Base-by-base conservation (phyloP, 176 grass and related monocot species). In the Eragrostis nindensis region DNA sequence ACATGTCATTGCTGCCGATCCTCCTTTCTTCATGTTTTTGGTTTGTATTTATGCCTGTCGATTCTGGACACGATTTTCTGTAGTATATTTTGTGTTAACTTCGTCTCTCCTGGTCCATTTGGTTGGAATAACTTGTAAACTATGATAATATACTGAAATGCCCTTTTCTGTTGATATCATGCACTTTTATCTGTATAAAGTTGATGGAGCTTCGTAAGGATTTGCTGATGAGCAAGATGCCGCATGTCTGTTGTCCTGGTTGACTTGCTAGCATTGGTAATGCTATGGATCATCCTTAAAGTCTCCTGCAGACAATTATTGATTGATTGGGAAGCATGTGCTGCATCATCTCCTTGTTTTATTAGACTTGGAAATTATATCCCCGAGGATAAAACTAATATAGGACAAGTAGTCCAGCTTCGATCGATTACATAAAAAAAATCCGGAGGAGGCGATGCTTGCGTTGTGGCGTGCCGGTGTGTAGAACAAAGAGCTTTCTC, bases 251-350 rank as follows among this genome's bases (percentile, higher is more conserved):
- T 79, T 56, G 75, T 80, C 10, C 45, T 43, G 7, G 62, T 54
- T 88, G 55, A 65, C 82, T 89, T 56, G 6, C 0, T 80, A 68
- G 75, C 42, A 18, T 88, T 73, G 18, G 65, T 13, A 73, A 50
- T 68, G 17, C 26, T 73, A 21, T 25, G 32, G 52, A 38, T n/a
- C 19, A 55, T 22, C 71, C 25, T 77, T 71, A 46, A 71, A 77
- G 36, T 70, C 6, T 71, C 49, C 19, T 83, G 27, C 6, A 54
- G 26, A 15, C 52, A 55, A 73, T 29, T 32, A 1, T 55, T 40
- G 72, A 57, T 59, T 41, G 15, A 7, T 38, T 24, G 40, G 38
- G 36, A 73, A 14, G 17, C 46, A 5, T 75, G 21, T 16, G 52
- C 21, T 55, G 19, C 21, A 67, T 79, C 8, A 53, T 19, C 17